A percentile compares a stretch with the other conserved stretches of the same genome.
Evolutionary conservation across 1,139 yeast genomes (phyloP).

Genomic region (Blastobotrys buckinghamii): DNA sequence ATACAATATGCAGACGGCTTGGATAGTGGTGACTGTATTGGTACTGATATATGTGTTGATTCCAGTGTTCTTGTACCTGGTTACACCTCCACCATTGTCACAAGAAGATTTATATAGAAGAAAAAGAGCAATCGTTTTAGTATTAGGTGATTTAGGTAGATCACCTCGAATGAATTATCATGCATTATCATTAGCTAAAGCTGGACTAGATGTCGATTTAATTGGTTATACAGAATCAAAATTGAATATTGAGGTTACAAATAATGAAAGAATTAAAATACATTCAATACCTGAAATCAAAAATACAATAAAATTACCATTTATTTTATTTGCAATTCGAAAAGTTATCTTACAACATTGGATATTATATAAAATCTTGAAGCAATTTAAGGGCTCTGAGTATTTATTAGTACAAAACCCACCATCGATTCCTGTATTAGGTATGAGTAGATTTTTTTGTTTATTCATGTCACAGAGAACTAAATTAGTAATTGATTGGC

Average conservation of each 20-base stretch:
- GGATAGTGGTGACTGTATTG: conserved; percentile 18
- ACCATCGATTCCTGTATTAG: conserved; percentile 80
- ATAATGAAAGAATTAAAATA: conserved; percentile 23
- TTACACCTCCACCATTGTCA: conserved; percentile 20
- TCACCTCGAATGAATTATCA: conserved; percentile 96
- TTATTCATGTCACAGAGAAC: conserved; percentile 52
- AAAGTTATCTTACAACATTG: conserved; percentile 57
- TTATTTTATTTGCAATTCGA: conserved; percentile 48
- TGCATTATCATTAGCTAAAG: conserved; percentile 66
- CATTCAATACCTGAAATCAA: conserved; percentile 41
- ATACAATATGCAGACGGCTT: background rate
- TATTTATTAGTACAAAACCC: conserved; percentile 82
- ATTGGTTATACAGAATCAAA: conserved; percentile 69
- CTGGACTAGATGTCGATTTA: conserved; percentile 69
- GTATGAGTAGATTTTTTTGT: conserved; percentile 53
- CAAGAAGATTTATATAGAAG: conserved; percentile 27
- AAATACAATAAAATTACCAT: conserved; percentile 45
- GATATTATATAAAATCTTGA: conserved; percentile 43
- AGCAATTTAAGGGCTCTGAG: conserved; percentile 54
- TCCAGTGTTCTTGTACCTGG: conserved; percentile 27
- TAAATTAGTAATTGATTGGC: conserved; percentile 86
- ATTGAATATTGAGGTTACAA: conserved; percentile 27
- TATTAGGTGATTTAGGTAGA: conserved; percentile 90
- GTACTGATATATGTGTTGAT: conserved; percentile 27
- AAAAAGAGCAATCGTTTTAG: conserved; percentile 65